phyloP scores from a whole-genome alignment of 768 basidiomycete species.

The Tricholoma terreum region DNA sequence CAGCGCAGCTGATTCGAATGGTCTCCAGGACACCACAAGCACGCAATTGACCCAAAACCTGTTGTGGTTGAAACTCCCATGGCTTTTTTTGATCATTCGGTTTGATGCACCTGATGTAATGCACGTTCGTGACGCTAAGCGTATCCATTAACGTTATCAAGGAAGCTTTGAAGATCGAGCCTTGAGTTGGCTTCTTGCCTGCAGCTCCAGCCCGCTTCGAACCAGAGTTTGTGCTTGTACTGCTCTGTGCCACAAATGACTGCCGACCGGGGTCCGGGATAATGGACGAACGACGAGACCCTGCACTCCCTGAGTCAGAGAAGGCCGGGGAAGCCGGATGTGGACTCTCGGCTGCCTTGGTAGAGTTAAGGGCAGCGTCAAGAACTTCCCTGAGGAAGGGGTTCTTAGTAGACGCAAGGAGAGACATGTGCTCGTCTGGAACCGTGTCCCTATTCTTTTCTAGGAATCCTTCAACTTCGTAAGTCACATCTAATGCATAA shows the following conservation, averaged over 20 bases:
- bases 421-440: slow-evolving; percentile 93
- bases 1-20: slow-evolving; percentile 97
- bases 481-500: slow-evolving; percentile 97
- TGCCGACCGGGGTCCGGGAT: slow-evolving; percentile 86
- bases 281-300: slow-evolving; percentile 77
- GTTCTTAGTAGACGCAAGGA: slow-evolving; percentile 86
- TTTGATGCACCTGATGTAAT: slow-evolving; percentile 99
- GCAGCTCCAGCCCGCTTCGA: slow-evolving; percentile 62
- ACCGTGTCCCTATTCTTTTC: slow-evolving; percentile 99
- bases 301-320: slow-evolving; percentile 74
- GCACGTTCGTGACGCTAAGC: slow-evolving; percentile 94
- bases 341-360: slow-evolving; percentile 62
- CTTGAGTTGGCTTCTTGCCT: slow-evolving; percentile 92
- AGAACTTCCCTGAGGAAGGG: slow-evolving; percentile 92
- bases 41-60: slow-evolving; percentile 90
- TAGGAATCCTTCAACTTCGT: slow-evolving; percentile 96
- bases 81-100: slow-evolving; percentile 95
- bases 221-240: slow-evolving; percentile 29
- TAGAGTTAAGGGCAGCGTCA: slow-evolving; percentile 80
- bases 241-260: slow-evolving; percentile 56
- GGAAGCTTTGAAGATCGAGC: slow-evolving; percentile 97
- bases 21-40: slow-evolving; percentile 99
- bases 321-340: slow-evolving; percentile 72
- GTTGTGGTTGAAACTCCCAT: slow-evolving; percentile 95
- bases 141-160: slow-evolving; percentile 95